These are phyloP conservation scores for Torulaspora pretoriensis DNA, from an alignment of 1,139 yeast species.

Conservation along the genomic window DNA sequence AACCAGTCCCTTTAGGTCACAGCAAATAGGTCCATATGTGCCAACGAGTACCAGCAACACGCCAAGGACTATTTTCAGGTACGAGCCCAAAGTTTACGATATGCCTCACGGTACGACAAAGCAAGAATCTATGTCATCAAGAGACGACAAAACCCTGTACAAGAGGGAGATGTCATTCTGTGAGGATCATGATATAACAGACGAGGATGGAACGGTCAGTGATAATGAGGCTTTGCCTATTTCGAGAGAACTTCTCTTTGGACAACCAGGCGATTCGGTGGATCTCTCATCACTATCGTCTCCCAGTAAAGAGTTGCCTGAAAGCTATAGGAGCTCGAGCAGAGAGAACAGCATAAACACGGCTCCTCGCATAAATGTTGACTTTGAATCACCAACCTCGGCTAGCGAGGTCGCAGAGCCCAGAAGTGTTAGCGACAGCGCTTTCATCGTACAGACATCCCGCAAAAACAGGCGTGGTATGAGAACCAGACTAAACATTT, in stretches of 20 bases:
- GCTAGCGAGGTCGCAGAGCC: conserved; percentile 11
- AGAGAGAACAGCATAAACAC: conserved; percentile 2
- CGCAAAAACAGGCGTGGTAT: conserved; percentile 11
- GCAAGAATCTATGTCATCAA: conserved; percentile 9
- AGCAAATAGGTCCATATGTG: conserved; percentile 6
- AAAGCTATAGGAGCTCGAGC: conserved; percentile 1
- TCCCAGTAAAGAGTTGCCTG: conserved; percentile 1
- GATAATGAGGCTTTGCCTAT: conserved; percentile 7
- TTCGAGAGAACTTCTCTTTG: conserved; percentile 28
- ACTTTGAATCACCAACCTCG: not conserved
- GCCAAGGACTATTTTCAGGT: conserved; percentile 28
- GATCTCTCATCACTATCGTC: conserved; percentile 19
- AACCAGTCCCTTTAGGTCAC: conserved; percentile 13
- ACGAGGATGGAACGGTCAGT: not conserved
- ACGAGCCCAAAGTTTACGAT: conserved; percentile 37
- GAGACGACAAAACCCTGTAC: conserved; percentile 12
- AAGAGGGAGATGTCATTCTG: conserved; percentile 4
- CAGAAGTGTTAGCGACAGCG: conserved; percentile 22
- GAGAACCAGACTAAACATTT: conserved; percentile 21
- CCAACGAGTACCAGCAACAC: conserved; percentile 6
- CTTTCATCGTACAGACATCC: conserved; percentile 11
- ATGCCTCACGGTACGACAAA: conserved; percentile 23
- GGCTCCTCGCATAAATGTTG: conserved; percentile 1
- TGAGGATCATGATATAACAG: conserved; percentile 8
- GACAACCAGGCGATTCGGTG: conserved; percentile 31